These are phyloP conservation scores for Hypoxylon rickii DNA, from an alignment of 495 filamentous ascomycete species.

Conservation along the genomic window DNA sequence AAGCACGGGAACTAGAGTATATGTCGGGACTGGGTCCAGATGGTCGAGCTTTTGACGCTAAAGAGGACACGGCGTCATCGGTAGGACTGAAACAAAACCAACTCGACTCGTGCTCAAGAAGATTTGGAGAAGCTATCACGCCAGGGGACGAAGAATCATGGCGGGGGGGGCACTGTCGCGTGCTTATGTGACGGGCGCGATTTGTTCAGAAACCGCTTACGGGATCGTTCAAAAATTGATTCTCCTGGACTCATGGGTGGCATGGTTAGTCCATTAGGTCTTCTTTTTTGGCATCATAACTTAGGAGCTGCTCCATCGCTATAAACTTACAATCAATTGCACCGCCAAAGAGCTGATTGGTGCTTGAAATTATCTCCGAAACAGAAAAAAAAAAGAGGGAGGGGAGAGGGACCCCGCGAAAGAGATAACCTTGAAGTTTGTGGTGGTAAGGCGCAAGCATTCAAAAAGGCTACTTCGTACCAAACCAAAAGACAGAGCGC, in stretches of 20 bases:
- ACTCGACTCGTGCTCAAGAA: constrained; percentile 19
- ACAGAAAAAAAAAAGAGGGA: neutral
- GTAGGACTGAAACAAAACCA: neutral
- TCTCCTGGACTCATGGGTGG: no score
- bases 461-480: no score
- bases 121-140: constrained; percentile 18
- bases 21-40: constrained; percentile 15
- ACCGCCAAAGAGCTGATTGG: neutral
- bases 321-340: constrained; percentile 20
- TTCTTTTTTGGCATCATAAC: no score
- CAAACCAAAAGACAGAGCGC: constrained; percentile 4
- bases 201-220: constrained; percentile 11
- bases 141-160: constrained; percentile 17
- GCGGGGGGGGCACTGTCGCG: constrained; percentile 23
- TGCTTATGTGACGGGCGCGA: constrained; percentile 15
- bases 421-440: neutral
- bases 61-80: constrained; percentile 19
- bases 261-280: no score
- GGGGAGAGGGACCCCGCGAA: neutral
- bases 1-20: constrained; percentile 28
- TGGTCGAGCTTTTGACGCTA: constrained; percentile 23
- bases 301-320: constrained; percentile 9
- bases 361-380: constrained; percentile 12
- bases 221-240: constrained; percentile 9
- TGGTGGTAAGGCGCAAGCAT: neutral